Evolutionary conservation across 2,329 filamentous ascomycete genomes (phyloP).

Genomic region (Fusarium secorum): DNA sequence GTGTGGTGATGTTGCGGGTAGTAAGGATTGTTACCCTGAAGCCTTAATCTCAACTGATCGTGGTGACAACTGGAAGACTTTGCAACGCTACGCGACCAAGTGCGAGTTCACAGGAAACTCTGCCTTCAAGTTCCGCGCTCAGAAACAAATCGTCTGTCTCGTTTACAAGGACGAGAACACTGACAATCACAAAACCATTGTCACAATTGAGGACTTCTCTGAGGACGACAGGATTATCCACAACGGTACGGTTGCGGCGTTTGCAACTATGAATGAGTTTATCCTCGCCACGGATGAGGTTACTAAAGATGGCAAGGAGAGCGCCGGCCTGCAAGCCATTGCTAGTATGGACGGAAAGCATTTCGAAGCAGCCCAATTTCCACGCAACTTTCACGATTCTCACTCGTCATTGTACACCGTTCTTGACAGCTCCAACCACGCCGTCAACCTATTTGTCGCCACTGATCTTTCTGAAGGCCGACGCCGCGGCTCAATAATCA

Average conservation of each 20-base stretch:
- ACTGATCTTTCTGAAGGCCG: constrained; percentile 71
- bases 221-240: constrained; percentile 62
- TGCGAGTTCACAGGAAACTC: constrained; percentile 85
- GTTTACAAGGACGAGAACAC: constrained; percentile 63
- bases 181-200: constrained; percentile 70
- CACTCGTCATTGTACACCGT: constrained; percentile 89
- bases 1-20: constrained; percentile 63
- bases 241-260: constrained; percentile 73
- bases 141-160: constrained; percentile 67
- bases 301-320: constrained; percentile 62
- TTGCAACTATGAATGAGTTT: constrained; percentile 96
- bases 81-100: constrained; percentile 76
- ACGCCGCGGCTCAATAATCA: constrained; percentile 87
- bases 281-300: constrained; percentile 80
- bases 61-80: constrained; percentile 79
- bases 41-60: constrained; percentile 82
- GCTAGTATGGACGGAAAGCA: constrained; percentile 83
- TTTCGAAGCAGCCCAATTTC: constrained; percentile 87
- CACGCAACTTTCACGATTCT: constrained; percentile 79
- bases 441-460: constrained; percentile 92
- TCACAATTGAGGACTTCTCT: constrained; percentile 84
- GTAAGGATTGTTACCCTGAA: constrained; percentile 71
- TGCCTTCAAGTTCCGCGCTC: constrained; percentile 61
- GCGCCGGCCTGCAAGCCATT: constrained; percentile 75
- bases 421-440: constrained; percentile 92